A percentile compares a stretch with the other conserved stretches of the same genome.
phyloP scores from a whole-genome alignment of 179 eudicot species.

The Spergularia azorica region DNA sequence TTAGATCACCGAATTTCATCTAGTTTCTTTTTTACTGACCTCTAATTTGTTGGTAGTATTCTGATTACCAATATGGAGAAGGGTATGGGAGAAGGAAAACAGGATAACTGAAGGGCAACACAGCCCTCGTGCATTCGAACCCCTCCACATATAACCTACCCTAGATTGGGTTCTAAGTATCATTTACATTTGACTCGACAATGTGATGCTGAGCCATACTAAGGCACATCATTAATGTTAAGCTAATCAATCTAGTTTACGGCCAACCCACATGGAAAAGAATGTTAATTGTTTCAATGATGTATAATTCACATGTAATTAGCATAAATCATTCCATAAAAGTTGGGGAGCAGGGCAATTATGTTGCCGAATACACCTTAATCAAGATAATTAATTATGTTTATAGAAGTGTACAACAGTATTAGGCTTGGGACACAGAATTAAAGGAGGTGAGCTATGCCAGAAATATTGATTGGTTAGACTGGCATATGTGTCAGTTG shows the following conservation, averaged over 20 bases:
- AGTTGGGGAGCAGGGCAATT: neutral
- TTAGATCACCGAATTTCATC: neutral
- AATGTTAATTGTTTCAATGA: neutral
- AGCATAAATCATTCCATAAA: constrained; percentile 9
- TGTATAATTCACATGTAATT: neutral
- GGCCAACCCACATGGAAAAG: constrained; percentile 20
- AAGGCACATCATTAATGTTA: constrained; percentile 11
- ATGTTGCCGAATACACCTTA: neutral
- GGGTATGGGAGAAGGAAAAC: constrained; percentile 12
- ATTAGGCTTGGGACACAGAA: neutral
- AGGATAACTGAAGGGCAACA: neutral
- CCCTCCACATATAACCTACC: neutral
- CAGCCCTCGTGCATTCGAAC: constrained; percentile 4
- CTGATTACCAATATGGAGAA: neutral
- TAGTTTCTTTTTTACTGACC: no score
- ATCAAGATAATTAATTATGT: neutral
- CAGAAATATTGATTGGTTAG: neutral
- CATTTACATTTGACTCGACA: neutral
- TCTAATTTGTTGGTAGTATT: no score
- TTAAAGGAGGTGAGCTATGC: neutral
- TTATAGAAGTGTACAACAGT: neutral
- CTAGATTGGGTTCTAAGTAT: neutral
- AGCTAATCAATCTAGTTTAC: constrained; percentile 4
- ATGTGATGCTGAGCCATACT: constrained; percentile 4
- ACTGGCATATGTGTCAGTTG: neutral